These are phyloP conservation scores for Sporisorium scitamineum DNA, from an alignment of 1,284 basidiomycete species.

Conservation along the genomic window DNA sequence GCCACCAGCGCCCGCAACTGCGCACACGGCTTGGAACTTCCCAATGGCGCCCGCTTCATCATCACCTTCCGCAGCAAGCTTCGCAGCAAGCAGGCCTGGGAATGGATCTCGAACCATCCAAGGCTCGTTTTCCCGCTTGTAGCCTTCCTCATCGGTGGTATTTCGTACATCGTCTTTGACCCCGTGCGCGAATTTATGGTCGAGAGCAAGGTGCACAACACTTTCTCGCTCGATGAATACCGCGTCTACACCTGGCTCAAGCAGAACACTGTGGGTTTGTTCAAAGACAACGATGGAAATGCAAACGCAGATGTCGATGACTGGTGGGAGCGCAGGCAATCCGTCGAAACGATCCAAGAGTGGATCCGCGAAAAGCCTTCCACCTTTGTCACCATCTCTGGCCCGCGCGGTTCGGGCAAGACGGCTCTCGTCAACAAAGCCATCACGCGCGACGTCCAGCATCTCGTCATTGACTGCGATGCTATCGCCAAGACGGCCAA, in stretches of 20 bases:
- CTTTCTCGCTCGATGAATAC: conserved; percentile 73
- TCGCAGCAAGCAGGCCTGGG: conserved; percentile 81
- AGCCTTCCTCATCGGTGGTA: conserved; percentile 85
- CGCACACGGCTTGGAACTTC: conserved; percentile 78
- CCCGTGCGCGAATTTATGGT: conserved; percentile 88
- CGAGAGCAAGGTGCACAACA: conserved; percentile 82
- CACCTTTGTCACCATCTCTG: conserved; percentile 81
- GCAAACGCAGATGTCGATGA: conserved; percentile 70
- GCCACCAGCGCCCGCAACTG: conserved; percentile 87
- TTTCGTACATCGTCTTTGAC: conserved; percentile 91
- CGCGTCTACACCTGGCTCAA: conserved; percentile 54
- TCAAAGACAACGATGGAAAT: conserved; percentile 36
- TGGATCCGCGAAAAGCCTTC: conserved; percentile 83
- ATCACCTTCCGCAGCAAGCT: conserved; percentile 80
- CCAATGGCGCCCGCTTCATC: conserved; percentile 75
- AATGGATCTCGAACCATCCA: conserved; percentile 88
- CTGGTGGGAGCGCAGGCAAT: conserved; percentile 86
- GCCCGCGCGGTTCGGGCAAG: conserved; percentile 93
- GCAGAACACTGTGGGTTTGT: conserved; percentile 52
- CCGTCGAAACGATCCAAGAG: conserved; percentile 76
- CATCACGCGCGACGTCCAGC: conserved; percentile 38
- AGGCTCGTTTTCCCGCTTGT: conserved; percentile 85
- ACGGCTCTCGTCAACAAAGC: conserved; percentile 77
- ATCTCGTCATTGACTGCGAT: conserved; percentile 81
- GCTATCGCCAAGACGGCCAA: conserved; percentile 77